A percentile compares a stretch with the other conserved stretches of the same genome.
Evolutionary conservation across 495 filamentous ascomycete species (phyloP).

Genomic region (Lasiosphaeris hirsuta): DNA sequence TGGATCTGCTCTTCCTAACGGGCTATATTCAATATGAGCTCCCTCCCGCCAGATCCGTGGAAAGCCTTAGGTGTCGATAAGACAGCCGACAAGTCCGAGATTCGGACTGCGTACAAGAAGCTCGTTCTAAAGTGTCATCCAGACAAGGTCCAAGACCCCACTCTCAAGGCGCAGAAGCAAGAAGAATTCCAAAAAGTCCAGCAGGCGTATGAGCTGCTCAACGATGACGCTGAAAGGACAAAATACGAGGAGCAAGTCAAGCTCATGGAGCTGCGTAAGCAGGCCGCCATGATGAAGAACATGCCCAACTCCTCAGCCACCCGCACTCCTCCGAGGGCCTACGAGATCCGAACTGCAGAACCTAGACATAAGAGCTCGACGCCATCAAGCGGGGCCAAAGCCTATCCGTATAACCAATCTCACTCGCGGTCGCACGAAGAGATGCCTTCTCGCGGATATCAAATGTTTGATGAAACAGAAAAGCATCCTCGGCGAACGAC

Average conservation of each 20-base stretch:
- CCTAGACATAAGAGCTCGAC: conserved; percentile 32
- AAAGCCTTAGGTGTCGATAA: conserved; percentile 70
- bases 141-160: conserved; percentile 82
- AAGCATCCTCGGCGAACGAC: conserved; percentile 38
- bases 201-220: conserved; percentile 87
- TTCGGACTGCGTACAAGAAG: conserved; percentile 83
- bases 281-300: conserved; percentile 29
- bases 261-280: conserved; percentile 48
- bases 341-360: conserved; percentile 34
- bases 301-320: conserved; percentile 37
- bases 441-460: conserved; percentile 23
- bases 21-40: conserved; percentile 52
- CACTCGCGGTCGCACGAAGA: conserved; percentile 45
- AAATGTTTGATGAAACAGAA: conserved; percentile 30
- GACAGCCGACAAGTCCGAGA: conserved; percentile 67
- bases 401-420: conserved; percentile 32
- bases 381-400: conserved; percentile 29
- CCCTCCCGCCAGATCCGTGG: conserved; percentile 79
- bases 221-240: conserved; percentile 65
- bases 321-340: conserved; percentile 26
- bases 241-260: conserved; percentile 76
- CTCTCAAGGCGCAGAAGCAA: conserved; percentile 61
- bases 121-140: conserved; percentile 91
- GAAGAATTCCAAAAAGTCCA: conserved; percentile 92
- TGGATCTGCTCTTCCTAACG: neutral